Base-by-base conservation (phyloP, 1,139 yeast genomes). In the Sugiyamaella sp. region DNA sequence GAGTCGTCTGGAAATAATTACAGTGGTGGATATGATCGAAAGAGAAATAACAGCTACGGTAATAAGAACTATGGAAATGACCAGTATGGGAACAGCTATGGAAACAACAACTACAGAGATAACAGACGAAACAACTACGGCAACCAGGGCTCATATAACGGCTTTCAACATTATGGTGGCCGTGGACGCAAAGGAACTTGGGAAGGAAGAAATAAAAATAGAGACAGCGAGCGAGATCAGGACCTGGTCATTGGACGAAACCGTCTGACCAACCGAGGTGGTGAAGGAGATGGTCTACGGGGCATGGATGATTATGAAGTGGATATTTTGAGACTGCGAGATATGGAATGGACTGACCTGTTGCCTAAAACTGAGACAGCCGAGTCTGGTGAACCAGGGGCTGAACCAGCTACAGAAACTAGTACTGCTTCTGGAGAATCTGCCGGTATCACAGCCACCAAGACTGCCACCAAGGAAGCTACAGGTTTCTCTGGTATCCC, bases 231-330 rank as follows among this genome's bases (percentile, higher is more conserved):
- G 14, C 29, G 45, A n/a, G 57, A 52, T 29, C 51, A 52, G 14
- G 48, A 43, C 16, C 25, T 14, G 10, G 52, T 52, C 1, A 52
- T 57, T 41, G 51, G 47, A 12, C 49, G 61, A 52, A 60, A 60
- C 32, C 53, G 54, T n/a, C 40, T 54, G 41, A 21, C 53, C 12
- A 49, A 44, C 24, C 29, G 24, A n/a, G 67, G 64, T n/a, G 48
- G 58, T 9, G 66, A 65, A 46, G 73, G 66, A 20, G 66, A 67
- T 47, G 74, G 74, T 1, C 59, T 70, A 20, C 55, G 60, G 51
- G 74, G 73, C n/a, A 44, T 55, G 49, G 64, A 62, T 12, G 64
- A 66, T 51, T 71, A 71, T 55, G 68, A 63, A 37, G 63, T 56
- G 14, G 63, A 63, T 17, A 48, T 58, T 19, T 63, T 63, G 14